Base-by-base conservation (phyloP, 2,329 filamentous ascomycete genomes). In the Leptographium galeiforme region DNA sequence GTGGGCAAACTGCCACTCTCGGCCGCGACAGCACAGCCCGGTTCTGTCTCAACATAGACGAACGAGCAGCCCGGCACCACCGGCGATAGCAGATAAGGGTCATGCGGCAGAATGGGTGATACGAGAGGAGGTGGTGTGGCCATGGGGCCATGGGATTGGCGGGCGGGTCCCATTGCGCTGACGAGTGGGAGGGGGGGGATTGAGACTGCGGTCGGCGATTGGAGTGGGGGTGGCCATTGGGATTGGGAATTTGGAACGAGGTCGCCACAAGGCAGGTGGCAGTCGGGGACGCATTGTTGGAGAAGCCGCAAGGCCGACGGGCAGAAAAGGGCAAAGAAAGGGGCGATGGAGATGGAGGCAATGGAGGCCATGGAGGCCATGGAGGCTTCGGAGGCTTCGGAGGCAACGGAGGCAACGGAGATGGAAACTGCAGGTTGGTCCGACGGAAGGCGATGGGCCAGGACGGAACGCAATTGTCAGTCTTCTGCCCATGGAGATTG, bases 31-130 rank as follows among this genome's bases (percentile, higher is more conserved):
- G 40, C 10, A 18, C n/a, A 43, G 40, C 13, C 10, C 16, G 18
- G 12, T 18, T n/a, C 18, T 18, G 46, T 48, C 46, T 48, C 47
- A 39, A 25, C 14, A 18, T 34, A 49, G 18, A 38, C 33, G 12
- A 25, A 49, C 18, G n/a, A 49, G 32, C 10, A 25, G 39, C 3
- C 43, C 43, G 43, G 43, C 43, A 45, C 8, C 13, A 25, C 43
- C 43, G 43, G 43, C 43, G 43, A 45, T 45, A 45, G 43, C 43
- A 32, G 43, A 45, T 45, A 45, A 49, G 47, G 34, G 47, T 49
- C 47, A 49, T 49, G 47, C 36, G 47, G 36, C 19, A 30, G 36
- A 49, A 49, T 49, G 34, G 34, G 32, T 49, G 47, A 49, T 49
- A 49, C 47, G 34, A 39, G 36, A 30, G 10, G 19, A 49, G 46